Evolutionary conservation across 306 rosid species (phyloP).

Genomic region (Gleditsia sinensis): DNA sequence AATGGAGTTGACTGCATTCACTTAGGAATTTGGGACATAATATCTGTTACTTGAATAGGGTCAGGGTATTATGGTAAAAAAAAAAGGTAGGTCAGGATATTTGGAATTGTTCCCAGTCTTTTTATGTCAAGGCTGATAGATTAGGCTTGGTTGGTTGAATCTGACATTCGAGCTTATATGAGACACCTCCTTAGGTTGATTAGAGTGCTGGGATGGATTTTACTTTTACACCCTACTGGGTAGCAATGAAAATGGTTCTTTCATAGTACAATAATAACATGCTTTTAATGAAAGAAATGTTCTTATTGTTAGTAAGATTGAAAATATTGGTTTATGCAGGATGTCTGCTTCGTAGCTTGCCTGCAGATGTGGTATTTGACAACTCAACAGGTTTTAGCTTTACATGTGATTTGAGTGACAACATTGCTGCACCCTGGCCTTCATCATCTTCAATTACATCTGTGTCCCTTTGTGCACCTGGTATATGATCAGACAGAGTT

Average conservation of each 20-base stretch:
- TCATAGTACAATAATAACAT: neutral
- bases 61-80: neutral
- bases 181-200: neutral
- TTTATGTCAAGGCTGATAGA: neutral
- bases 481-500: conserved; percentile 48
- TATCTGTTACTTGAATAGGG: neutral
- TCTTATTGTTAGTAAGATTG: conserved; percentile 1
- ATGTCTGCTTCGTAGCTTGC: conserved; percentile 92
- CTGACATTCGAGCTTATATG: neutral
- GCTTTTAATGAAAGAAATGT: conserved; percentile 13
- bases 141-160: conserved; percentile 27
- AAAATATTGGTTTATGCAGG: conserved; percentile 50
- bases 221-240: neutral
- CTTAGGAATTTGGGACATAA: conserved; percentile 1
- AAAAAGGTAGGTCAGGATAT: neutral
- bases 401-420: conserved; percentile 92
- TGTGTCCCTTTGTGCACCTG: conserved; percentile 90
- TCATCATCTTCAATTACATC: conserved; percentile 82
- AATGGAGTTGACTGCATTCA: neutral
- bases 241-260: neutral
- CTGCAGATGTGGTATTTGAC: conserved; percentile 84
- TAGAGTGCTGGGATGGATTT: conserved; percentile 10
- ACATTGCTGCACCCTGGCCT: conserved; percentile 97
- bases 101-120: neutral
- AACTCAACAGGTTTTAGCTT: conserved; percentile 82